Base-by-base conservation (phyloP, 176 grass and related monocot genomes). In the Bolboschoenus planiculmis region DNA sequence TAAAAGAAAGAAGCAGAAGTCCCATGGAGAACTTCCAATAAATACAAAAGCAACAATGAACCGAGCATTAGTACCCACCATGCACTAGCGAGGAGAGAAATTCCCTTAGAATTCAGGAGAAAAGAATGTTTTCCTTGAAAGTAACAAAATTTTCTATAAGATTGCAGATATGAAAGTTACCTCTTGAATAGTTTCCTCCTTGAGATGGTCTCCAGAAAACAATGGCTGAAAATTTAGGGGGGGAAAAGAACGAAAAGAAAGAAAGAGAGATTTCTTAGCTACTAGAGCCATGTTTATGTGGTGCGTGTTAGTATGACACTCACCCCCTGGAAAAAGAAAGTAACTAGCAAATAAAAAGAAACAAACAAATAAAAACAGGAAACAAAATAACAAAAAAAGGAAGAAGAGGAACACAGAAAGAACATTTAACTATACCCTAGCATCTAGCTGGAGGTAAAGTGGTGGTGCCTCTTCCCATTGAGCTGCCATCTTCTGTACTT, bases 391-490 rank as follows among this genome's bases (percentile, higher is more conserved):
- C 3, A 24, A n/a, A 9, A 1, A 23, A 30, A 36, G 14, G 24
- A 66, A 36, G 4, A 66, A 14, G 10, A 37, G 33, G 39, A 11
- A 23, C 5, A 24, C 40, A 33, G 5, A 51, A 5, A 48, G 46
- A 72, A 42, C 3, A 57, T 54, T 60, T 43, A 60, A 40, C 7
- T 80, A 84, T 83, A 98, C 95, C 87, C 89, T 92, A 88, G 91
- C 86, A 82, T 98, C 95, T 81, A 98, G 74, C 68, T 72, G 88
- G 79, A 93, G 84, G 71, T 98, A 98, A 85, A 95, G 30, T 61
- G 90, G 74, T 74, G 92, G 92, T 81, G 95, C 87, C 80, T 95
- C 95, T 86, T 98, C 95, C 95, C 95, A 95, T 59, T 85, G 75
- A 73, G 62, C 79, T 85, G 88, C 90, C 95, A 98, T 98, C 84